Conservation (phyloP, 352 stramenopile species). For the Lagenidium giganteum region DNA sequence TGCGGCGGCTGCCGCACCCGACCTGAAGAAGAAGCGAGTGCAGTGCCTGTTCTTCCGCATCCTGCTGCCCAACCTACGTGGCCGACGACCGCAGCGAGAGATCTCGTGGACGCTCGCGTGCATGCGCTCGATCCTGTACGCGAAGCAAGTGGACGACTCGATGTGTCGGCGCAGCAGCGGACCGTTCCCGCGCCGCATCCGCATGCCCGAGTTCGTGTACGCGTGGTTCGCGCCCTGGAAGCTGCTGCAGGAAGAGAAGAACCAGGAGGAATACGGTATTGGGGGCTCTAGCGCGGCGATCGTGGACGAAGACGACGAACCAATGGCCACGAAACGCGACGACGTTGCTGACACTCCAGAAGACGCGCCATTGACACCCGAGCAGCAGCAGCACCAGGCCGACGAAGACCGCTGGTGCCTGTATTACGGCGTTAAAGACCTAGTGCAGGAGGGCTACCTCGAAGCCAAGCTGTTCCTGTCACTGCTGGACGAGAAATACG, state of each 20-base stretch:
- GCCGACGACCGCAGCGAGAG: conserved; percentile 68
- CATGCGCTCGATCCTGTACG: conserved; percentile 87
- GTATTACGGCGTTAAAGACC: conserved; percentile 89
- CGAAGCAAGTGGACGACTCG: conserved; percentile 81
- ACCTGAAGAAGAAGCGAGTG: conserved; percentile 35
- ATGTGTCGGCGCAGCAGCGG: conserved; percentile 53
- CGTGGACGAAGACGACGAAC: conserved; percentile 6
- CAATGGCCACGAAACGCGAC: neutral
- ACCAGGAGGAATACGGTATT: conserved; percentile 22
- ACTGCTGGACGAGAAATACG: conserved; percentile 90
- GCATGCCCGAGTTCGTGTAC: conserved; percentile 93
- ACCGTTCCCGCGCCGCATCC: conserved; percentile 46
- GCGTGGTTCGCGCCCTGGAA: conserved; percentile 86
- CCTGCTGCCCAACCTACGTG: conserved; percentile 86
- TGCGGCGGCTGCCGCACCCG: conserved; percentile 3
- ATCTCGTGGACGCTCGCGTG: conserved; percentile 84
- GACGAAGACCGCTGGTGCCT: conserved; percentile 91
- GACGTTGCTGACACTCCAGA: neutral
- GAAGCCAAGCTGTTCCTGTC: conserved; percentile 91
- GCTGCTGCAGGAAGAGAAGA: conserved; percentile 53
- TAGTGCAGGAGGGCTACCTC: conserved; percentile 80
- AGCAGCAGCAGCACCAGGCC: conserved; percentile 48
- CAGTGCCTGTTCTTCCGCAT: conserved; percentile 90
- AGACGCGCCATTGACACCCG: conserved; percentile 13
- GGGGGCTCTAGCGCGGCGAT: neutral